These are phyloP conservation scores for Russula ochroleuca DNA, from an alignment of 768 basidiomycete genomes.

Conservation along the genomic window DNA sequence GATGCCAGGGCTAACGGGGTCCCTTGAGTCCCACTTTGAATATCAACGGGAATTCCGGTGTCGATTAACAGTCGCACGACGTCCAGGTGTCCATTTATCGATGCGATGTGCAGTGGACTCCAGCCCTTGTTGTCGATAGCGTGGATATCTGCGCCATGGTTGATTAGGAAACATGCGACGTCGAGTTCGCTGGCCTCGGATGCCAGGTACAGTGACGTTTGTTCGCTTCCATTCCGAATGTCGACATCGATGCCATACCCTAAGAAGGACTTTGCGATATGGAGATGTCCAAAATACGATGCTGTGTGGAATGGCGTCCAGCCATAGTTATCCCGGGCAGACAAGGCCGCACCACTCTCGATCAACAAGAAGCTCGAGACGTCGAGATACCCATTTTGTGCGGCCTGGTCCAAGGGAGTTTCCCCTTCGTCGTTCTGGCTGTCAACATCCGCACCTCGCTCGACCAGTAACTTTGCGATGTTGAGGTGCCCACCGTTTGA, in stretches of 20 bases:
- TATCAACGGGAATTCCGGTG: background rate
- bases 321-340: background rate
- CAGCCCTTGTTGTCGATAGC: background rate
- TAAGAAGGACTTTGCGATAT: background rate
- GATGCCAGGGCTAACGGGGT: background rate
- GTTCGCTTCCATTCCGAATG: background rate
- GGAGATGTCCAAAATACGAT: background rate
- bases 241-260: background rate
- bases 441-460: background rate
- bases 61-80: background rate
- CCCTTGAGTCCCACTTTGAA: background rate
- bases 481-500: background rate
- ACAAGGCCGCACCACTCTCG: background rate
- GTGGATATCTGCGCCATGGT: background rate
- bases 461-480: background rate
- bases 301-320: background rate
- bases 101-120: background rate
- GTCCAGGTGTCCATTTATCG: background rate
- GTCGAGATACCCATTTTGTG: background rate
- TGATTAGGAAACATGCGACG: background rate
- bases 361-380: background rate
- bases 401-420: background rate
- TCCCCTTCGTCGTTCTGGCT: background rate
- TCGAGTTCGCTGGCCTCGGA: background rate
- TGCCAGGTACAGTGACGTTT: background rate